Percentiles rank a stretch among this genome's conserved stretches.
These are phyloP conservation scores for Solanum chiquidenum DNA, from an alignment of 257 asterid species.

Conservation along the genomic window DNA sequence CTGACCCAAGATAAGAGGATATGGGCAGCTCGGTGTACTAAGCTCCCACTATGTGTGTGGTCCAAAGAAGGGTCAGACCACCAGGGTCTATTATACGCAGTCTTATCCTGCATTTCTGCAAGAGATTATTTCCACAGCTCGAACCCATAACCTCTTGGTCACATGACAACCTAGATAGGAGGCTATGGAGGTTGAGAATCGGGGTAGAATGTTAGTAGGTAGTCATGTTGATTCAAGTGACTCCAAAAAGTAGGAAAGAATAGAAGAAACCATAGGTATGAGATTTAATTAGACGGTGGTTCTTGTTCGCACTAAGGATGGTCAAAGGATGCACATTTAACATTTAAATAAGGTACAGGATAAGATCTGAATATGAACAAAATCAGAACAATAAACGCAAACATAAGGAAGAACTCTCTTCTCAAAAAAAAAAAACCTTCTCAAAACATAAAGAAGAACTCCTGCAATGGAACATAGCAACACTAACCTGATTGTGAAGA, in stretches of 20 bases:
- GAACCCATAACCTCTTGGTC: not conserved
- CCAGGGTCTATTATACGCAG: not conserved
- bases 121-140: not conserved
- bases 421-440: no score
- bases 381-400: not conserved
- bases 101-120: not conserved
- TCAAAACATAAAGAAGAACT: not conserved
- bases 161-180: not conserved
- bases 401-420: not conserved
- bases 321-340: not conserved
- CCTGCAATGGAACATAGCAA: not conserved
- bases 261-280: not conserved
- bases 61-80: not conserved
- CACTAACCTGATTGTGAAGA: conserved; percentile 49
- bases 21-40: not conserved
- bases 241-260: not conserved
- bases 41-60: not conserved
- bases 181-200: not conserved
- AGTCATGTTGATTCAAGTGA: not conserved
- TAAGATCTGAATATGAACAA: not conserved
- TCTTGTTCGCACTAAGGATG: not conserved
- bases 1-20: not conserved
- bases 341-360: not conserved
- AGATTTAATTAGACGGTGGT: not conserved
- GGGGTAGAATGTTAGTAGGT: not conserved